Evolutionary conservation across 2,329 filamentous ascomycete genomes (phyloP).

Genomic region (Ophiostoma tasmaniense): DNA sequence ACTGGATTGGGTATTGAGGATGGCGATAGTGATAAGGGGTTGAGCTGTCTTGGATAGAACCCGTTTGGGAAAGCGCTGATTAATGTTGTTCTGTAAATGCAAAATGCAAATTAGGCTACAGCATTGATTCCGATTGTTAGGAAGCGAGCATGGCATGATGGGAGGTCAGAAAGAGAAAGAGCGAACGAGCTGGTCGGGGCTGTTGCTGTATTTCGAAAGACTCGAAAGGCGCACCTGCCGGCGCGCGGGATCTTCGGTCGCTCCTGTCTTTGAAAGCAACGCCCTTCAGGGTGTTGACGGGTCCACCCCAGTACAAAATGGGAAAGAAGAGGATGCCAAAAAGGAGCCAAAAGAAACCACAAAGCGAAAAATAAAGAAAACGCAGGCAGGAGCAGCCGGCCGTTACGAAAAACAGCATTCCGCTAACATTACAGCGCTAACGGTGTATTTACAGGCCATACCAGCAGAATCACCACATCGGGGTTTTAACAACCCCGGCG

Average conservation of each 20-base stretch:
- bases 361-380: neutral
- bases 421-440: neutral
- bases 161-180: neutral
- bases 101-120: neutral
- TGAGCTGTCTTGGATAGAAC: neutral
- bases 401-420: neutral
- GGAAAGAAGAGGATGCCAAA: neutral
- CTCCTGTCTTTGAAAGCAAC: neutral
- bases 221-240: neutral
- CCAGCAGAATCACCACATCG: neutral
- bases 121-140: neutral
- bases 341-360: too few species aligned
- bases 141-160: neutral
- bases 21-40: neutral
- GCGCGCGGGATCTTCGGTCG: constrained; percentile 5
- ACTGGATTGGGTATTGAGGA: too few species aligned
- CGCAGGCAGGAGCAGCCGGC: neutral
- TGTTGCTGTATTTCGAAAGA: neutral
- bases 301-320: neutral
- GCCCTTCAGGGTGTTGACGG: neutral
- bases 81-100: neutral
- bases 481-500: neutral
- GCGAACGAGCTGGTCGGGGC: neutral
- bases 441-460: neutral
- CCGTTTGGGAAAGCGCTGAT: neutral